These are phyloP conservation scores for Aureobasidium sp. DNA, from an alignment of 2,329 filamentous ascomycete species.

Conservation along the genomic window DNA sequence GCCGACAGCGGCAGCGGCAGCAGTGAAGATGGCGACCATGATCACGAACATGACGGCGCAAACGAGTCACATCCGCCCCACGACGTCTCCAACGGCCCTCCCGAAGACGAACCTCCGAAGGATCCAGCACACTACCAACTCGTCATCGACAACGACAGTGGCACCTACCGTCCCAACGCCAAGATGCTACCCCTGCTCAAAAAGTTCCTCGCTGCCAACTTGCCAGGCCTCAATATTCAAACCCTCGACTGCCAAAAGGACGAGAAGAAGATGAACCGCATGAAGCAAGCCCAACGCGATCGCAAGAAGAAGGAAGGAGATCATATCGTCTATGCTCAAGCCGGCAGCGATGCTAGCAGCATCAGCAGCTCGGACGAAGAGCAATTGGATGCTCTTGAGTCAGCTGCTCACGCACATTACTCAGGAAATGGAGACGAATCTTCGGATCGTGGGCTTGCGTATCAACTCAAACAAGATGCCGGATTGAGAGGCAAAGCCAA, in stretches of 20 bases:
- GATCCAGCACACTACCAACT: conserved; percentile 67
- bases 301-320: conserved; percentile 60
- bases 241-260: conserved; percentile 67
- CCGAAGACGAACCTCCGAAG: conserved; percentile 37
- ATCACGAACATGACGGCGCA: not conserved
- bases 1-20: conserved; percentile 35
- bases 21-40: conserved; percentile 22
- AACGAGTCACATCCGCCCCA: conserved; percentile 41
- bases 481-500: conserved; percentile 11
- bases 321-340: conserved; percentile 48
- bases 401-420: not conserved
- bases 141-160: conserved; percentile 90
- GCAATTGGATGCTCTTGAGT: conserved; percentile 40
- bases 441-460: not conserved
- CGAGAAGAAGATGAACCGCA: conserved; percentile 61
- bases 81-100: conserved; percentile 42
- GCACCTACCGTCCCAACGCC: conserved; percentile 85
- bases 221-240: conserved; percentile 69
- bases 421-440: not conserved
- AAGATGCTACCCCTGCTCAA: conserved; percentile 65
- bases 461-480: conserved; percentile 15
- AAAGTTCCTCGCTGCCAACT: conserved; percentile 61
- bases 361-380: conserved; percentile 53
- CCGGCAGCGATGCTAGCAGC: conserved; percentile 36
- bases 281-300: conserved; percentile 71